These are phyloP conservation scores for Actinomortierella wolfii DNA, from an alignment of 371 early-diverging fungal genomes.

Conservation along the genomic window DNA sequence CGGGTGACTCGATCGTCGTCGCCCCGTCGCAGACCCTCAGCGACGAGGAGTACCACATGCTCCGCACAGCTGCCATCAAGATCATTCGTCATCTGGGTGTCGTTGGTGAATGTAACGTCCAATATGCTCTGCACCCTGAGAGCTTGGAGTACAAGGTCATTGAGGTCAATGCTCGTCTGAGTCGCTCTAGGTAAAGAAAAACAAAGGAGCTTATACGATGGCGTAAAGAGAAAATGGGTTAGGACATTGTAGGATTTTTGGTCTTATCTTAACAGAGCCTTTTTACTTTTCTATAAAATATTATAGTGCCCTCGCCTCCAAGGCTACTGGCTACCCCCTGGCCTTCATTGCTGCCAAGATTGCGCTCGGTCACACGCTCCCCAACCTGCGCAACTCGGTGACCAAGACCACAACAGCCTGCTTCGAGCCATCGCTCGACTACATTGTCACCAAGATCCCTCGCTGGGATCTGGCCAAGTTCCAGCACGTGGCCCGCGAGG, in stretches of 20 bases:
- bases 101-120: slow-evolving; percentile 97
- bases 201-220: neutral
- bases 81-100: slow-evolving; percentile 94
- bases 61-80: slow-evolving; percentile 92
- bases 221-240: neutral
- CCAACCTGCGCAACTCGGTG: slow-evolving; percentile 87
- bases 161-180: slow-evolving; percentile 95
- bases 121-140: slow-evolving; percentile 91
- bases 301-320: slow-evolving; percentile 84
- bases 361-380: slow-evolving; percentile 82
- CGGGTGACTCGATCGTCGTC: slow-evolving; percentile 96
- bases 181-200: slow-evolving; percentile 63
- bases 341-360: slow-evolving; percentile 96
- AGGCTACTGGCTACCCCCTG: slow-evolving; percentile 95
- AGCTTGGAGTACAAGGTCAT: slow-evolving; percentile 89
- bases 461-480: slow-evolving; percentile 96
- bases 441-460: slow-evolving; percentile 94
- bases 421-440: slow-evolving; percentile 95
- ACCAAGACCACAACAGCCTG: slow-evolving; percentile 92
- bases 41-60: slow-evolving; percentile 94
- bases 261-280: neutral
- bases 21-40: slow-evolving; percentile 93
- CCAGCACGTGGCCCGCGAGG: slow-evolving; percentile 78
- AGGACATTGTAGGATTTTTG: too few relatives aligned
- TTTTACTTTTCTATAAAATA: neutral